Conservation (phyloP, 768 basidiomycete genomes). For the Suillus americanus region DNA sequence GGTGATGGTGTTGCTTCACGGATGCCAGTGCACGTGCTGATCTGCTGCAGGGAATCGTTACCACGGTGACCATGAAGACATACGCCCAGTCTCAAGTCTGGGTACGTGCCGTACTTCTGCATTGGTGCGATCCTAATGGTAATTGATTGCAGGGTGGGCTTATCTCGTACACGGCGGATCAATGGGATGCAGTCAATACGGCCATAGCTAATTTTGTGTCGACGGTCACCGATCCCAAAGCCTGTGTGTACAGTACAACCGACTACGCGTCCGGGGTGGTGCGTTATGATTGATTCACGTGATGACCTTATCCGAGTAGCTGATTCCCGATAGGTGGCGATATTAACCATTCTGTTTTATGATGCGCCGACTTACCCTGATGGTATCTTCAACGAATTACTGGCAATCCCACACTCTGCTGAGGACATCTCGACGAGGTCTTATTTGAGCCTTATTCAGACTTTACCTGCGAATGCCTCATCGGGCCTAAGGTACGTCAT, state of each 20-base stretch:
- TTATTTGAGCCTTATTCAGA: neutral
- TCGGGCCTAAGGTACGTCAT: slow-evolving; percentile 1
- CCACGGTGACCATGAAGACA: slow-evolving; percentile 52
- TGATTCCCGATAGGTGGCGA: slow-evolving; percentile 14
- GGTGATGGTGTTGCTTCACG: neutral
- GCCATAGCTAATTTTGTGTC: slow-evolving; percentile 24
- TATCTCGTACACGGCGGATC: slow-evolving; percentile 27
- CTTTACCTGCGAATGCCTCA: slow-evolving; percentile 6
- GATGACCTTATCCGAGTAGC: neutral
- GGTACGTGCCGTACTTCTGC: slow-evolving; percentile 37
- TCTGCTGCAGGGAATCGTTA: slow-evolving; percentile 51
- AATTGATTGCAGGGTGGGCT: slow-evolving; percentile 46
- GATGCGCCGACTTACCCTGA: slow-evolving; percentile 37
- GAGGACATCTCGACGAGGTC: slow-evolving; percentile 6
- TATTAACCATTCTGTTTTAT: slow-evolving; percentile 51
- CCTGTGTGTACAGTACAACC: slow-evolving; percentile 42
- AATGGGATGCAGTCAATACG: slow-evolving; percentile 13
- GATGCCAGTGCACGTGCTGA: neutral
- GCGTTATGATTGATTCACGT: neutral
- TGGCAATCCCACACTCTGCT: slow-evolving; percentile 1
- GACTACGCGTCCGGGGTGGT: slow-evolving; percentile 35
- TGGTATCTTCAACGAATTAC: slow-evolving; percentile 4
- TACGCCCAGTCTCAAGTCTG: slow-evolving; percentile 58
- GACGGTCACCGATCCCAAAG: slow-evolving; percentile 23
- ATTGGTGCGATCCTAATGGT: neutral